Evolutionary conservation across 768 basidiomycete species (phyloP).

Genomic region (Trametes coccinea): DNA sequence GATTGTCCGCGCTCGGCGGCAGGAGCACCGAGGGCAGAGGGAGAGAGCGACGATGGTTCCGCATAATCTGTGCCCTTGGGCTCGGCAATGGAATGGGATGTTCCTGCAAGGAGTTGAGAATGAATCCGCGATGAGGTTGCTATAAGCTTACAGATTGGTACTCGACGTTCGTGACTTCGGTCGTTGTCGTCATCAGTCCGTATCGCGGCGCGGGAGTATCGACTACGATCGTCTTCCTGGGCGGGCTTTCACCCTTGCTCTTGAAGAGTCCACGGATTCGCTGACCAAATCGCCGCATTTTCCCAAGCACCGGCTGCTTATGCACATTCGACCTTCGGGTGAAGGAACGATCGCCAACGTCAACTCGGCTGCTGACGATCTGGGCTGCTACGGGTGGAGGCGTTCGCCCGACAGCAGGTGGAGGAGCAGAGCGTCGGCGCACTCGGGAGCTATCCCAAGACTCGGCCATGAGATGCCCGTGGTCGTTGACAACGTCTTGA

Average conservation of each 20-base stretch:
- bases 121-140: too few relatives aligned
- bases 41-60: conserved; percentile 17
- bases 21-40: conserved; percentile 6
- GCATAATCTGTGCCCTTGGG: conserved; percentile 11
- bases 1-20: not conserved
- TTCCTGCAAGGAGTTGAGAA: conserved; percentile 15
- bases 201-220: not conserved
- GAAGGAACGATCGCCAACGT: conserved; percentile 4
- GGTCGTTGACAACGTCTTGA: not conserved
- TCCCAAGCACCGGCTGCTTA: conserved; percentile 15
- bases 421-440: conserved; percentile 17
- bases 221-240: conserved; percentile 21
- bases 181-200: conserved; percentile 26
- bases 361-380: conserved; percentile 20
- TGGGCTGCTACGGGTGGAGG: not conserved
- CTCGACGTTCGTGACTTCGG: conserved; percentile 26
- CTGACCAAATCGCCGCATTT: conserved; percentile 21
- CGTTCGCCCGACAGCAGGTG: not conserved
- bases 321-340: not conserved
- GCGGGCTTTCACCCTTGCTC: conserved; percentile 32
- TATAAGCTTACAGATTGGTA: conserved; percentile 27
- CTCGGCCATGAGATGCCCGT: too few relatives aligned
- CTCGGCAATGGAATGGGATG: conserved; percentile 27
- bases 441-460: not conserved
- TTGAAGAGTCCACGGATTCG: conserved; percentile 18